phyloP scores from a whole-genome alignment of 805 yeast species.

The Vanderwaltozyma verrucispora region DNA sequence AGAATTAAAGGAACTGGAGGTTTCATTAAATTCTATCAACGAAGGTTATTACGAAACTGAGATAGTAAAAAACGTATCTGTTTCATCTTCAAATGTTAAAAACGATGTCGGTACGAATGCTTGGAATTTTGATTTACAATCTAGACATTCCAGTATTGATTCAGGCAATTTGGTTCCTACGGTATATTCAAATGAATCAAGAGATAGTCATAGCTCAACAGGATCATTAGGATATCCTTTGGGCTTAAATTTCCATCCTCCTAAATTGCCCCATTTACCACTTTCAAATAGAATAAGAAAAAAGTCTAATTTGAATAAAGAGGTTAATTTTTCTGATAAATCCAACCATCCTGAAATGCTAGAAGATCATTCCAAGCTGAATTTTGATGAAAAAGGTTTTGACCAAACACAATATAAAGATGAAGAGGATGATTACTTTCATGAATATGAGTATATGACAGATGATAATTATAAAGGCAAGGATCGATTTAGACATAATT shows the following conservation, averaged over 20 bases:
- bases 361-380: background rate
- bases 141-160: background rate
- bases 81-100: constrained; percentile 2
- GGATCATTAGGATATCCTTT: constrained; percentile 14
- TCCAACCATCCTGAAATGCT: background rate
- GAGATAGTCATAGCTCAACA: constrained; percentile 19
- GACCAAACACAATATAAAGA: no score
- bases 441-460: no score
- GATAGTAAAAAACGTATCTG: constrained; percentile 38
- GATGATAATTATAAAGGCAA: no score
- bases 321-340: constrained; percentile 8
- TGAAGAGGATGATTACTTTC: no score
- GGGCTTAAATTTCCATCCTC: constrained; percentile 5
- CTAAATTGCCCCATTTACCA: constrained; percentile 7
- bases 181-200: constrained; percentile 19
- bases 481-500: no score
- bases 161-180: constrained; percentile 5
- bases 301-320: constrained; percentile 20
- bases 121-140: background rate
- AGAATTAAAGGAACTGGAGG: constrained; percentile 40
- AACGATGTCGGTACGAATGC: background rate
- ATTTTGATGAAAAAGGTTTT: no score
- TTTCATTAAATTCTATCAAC: constrained; percentile 47
- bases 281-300: constrained; percentile 16
- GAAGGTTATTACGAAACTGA: constrained; percentile 54